Evolutionary conservation across 2,329 filamentous ascomycete genomes (phyloP).

Genomic region (Monosporascus sp.): DNA sequence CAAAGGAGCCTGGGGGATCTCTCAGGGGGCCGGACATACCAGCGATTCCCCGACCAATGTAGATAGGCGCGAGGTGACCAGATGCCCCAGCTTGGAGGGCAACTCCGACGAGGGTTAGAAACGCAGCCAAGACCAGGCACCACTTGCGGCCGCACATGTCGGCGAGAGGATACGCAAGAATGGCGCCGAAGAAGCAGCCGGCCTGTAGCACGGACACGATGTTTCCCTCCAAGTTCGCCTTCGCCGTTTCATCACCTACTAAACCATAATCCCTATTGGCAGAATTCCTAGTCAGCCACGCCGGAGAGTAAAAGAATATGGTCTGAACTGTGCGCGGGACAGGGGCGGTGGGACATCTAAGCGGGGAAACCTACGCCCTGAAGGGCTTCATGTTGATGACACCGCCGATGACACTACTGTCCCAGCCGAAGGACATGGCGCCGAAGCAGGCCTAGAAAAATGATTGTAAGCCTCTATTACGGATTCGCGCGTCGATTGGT

Average conservation of each 20-base stretch:
- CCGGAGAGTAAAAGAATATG: no score
- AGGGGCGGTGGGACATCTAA: no score
- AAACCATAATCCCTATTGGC: slow-evolving; percentile 47
- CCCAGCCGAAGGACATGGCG: slow-evolving; percentile 55
- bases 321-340: no score
- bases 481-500: neutral
- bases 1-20: neutral
- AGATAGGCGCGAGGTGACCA: slow-evolving; percentile 55
- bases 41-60: slow-evolving; percentile 54
- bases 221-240: slow-evolving; percentile 55
- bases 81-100: slow-evolving; percentile 55
- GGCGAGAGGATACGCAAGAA: slow-evolving; percentile 44
- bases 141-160: slow-evolving; percentile 49
- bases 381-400: slow-evolving; percentile 57
- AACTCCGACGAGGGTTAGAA: slow-evolving; percentile 52
- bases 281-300: slow-evolving; percentile 7
- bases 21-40: slow-evolving; percentile 14
- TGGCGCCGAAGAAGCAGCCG: slow-evolving; percentile 35
- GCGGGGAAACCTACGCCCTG: slow-evolving; percentile 35
- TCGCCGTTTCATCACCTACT: slow-evolving; percentile 31
- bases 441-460: slow-evolving; percentile 35
- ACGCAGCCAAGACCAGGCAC: slow-evolving; percentile 47
- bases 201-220: slow-evolving; percentile 55
- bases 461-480: slow-evolving; percentile 1
- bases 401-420: slow-evolving; percentile 62